phyloP scores from a whole-genome alignment of 768 basidiomycete species.

The Leccinum longicurvipes region DNA sequence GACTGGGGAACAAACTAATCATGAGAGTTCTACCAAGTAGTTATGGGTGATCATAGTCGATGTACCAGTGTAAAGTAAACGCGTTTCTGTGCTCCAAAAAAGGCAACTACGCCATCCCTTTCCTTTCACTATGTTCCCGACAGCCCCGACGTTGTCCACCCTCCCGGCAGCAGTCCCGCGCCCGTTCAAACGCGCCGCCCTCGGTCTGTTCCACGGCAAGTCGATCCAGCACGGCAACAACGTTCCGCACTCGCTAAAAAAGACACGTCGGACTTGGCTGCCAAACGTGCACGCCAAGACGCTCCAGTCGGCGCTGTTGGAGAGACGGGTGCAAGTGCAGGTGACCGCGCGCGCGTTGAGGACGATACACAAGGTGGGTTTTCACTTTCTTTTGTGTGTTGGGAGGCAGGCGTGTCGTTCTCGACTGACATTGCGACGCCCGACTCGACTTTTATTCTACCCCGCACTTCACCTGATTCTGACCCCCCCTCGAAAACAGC shows the following conservation, averaged over 20 bases:
- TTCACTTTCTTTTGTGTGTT: not conserved
- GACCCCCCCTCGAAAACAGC: conserved; percentile 31
- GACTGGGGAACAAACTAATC: no score
- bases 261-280: conserved; percentile 84
- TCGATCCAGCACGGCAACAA: conserved; percentile 82
- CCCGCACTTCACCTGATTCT: no score
- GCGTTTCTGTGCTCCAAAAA: not conserved
- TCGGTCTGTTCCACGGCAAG: conserved; percentile 82
- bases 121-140: conserved; percentile 21
- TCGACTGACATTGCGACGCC: not conserved
- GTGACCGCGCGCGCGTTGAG: conserved; percentile 73
- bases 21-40: no score
- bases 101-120: not conserved
- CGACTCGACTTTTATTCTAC: not conserved
- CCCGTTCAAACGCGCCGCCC: conserved; percentile 78
- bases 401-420: no score
- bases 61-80: no score
- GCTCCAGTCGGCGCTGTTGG: conserved; percentile 63
- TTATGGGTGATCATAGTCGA: no score
- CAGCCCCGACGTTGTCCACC: conserved; percentile 12
- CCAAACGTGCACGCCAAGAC: conserved; percentile 84
- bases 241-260: conserved; percentile 84
- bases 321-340: conserved; percentile 57
- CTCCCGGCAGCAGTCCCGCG: conserved; percentile 42
- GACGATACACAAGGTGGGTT: conserved; percentile 75